Percentiles rank a stretch among this genome's conserved stretches.
Conservation (phyloP, 768 basidiomycete species). For the Lactarius trivialis region DNA sequence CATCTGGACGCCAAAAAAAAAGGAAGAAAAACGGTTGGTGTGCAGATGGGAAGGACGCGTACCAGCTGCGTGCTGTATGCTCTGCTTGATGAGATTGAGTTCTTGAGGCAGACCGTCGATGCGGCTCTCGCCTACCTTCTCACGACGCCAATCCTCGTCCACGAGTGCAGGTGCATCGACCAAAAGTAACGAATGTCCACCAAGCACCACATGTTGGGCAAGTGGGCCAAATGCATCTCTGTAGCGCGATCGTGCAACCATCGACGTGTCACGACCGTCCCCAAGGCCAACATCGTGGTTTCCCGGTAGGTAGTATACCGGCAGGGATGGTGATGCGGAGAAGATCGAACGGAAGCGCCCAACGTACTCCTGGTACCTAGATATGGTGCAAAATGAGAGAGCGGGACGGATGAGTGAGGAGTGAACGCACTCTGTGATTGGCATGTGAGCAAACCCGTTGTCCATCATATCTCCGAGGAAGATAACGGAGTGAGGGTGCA, state of each 20-base stretch:
- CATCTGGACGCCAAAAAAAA: neutral
- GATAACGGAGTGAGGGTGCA: conserved; percentile 64
- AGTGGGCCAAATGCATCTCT: conserved; percentile 68
- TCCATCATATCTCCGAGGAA: conserved; percentile 95
- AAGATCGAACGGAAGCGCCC: conserved; percentile 69
- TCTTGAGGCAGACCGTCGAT: conserved; percentile 38
- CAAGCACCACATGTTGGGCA: conserved; percentile 55
- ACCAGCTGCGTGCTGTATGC: neutral
- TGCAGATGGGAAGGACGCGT: neutral
- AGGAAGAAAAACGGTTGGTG: neutral
- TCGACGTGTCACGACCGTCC: conserved; percentile 25
- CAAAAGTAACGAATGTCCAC: conserved; percentile 66
- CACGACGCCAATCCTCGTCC: conserved; percentile 62
- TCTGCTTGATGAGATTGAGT: conserved; percentile 7
- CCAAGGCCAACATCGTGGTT: conserved; percentile 79
- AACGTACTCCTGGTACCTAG: conserved; percentile 70
- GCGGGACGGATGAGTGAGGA: conserved; percentile 2
- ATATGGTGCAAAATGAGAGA: neutral
- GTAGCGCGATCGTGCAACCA: conserved; percentile 44
- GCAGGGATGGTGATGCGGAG: conserved; percentile 37
- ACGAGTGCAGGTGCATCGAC: conserved; percentile 68
- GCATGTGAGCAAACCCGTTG: conserved; percentile 60
- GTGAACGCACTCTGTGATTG: conserved; percentile 53
- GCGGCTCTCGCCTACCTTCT: conserved; percentile 35
- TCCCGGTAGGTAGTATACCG: conserved; percentile 72